Base-by-base conservation (phyloP, 1,139 yeast genomes). In the Arxiozyma telluris region DNA sequence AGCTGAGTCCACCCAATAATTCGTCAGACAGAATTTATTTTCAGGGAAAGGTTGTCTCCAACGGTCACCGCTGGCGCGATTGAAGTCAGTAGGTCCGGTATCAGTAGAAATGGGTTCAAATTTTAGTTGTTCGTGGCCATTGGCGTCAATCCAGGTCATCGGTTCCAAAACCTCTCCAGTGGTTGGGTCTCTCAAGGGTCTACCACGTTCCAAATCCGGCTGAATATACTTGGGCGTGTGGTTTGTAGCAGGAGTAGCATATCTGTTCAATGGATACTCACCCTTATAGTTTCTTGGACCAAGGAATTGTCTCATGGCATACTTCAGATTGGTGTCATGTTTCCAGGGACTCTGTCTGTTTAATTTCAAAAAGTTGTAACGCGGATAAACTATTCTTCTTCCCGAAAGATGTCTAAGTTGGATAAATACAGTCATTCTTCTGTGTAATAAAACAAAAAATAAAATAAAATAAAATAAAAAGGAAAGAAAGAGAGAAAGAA, bases 251-350 rank as follows among this genome's bases (percentile, higher is more conserved):
- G 94, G 84, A 60, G 78, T 76, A 63, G 79, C 83, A 71, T 87
- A 87, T 67, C 84, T 87, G 76, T 90, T 91, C 64, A 81, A 73
- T 60, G 76, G 76, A 71, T 88, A 87, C 62, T 89, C 91, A 38
- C 97, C 97, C 66, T 87, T 83, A 68, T 81, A 79, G 70, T 89
- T 89, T 67, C 76, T 80, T 42, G 95, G 95, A 2, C 98, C 98
- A 55, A 89, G 74, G 72, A 87, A 87, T 55, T 68, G 71, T 52
- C 70, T 61, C 69, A 68, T 66, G 3, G 71, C 70, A 56, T 59
- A 60, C 54, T 64, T 64, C 53, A 66, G 52, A 48, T 65, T 62
- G 6, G 80, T 71, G 55, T 74, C 75, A 61, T 76, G 76, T 52
- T 71, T 72, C 59, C 73, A 72, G 50, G 76, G 71, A 49, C 72